Evolutionary conservation across 495 filamentous ascomycete genomes (phyloP), one percentile per base, ranked within the genome.

Genomic region (Viridothelium virens): DNA sequence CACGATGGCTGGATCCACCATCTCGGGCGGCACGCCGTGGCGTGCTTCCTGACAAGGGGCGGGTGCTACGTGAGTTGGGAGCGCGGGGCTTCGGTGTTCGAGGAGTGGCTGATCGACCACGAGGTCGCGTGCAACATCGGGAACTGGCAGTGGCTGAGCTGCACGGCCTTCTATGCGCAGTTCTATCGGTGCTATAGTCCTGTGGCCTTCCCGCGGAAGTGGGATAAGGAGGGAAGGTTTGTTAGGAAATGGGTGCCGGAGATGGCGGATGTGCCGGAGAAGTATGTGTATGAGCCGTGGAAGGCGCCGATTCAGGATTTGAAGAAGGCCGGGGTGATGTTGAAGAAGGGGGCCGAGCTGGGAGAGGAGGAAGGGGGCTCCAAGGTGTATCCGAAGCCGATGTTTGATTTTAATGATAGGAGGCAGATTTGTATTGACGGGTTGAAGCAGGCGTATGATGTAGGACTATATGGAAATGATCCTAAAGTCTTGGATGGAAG

Each of bases 131-230:
- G 83, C 59, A 91, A 90, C 66, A 77, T 79, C 0, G 88, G 87
- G 0, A 90, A 91, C 62, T 91, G 86, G 88, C 85, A 88, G 72
- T 90, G 87, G 87, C 75, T 91, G n/a, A 81, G 79, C 33, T 89
- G 87, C 72, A 87, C 85, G 0, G 88, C 88, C 0, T 91, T 90
- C 73, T 88, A 79, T 65, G 67, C 79, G 0, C 83, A 86, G 69
- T 91, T 85, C 74, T 87, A 84, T 68, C 81, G 86, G 11, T 85
- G 82, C 69, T 91, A 91, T 68, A 82, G 77, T 38, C 87, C 87
- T 0, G 72, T 89, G 53, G 81, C 85, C 0, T 90, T 90, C 72
- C 83, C 83, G 10, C 80, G 84, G 73, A 89, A 88, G 69, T 86
- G 82, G 81, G 87, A 90, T 75, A 79, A 81, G 18, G 78, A 84